Evolutionary conservation across 2,329 filamentous ascomycete genomes (phyloP).

Genomic region (Xenoacremonium recifei): DNA sequence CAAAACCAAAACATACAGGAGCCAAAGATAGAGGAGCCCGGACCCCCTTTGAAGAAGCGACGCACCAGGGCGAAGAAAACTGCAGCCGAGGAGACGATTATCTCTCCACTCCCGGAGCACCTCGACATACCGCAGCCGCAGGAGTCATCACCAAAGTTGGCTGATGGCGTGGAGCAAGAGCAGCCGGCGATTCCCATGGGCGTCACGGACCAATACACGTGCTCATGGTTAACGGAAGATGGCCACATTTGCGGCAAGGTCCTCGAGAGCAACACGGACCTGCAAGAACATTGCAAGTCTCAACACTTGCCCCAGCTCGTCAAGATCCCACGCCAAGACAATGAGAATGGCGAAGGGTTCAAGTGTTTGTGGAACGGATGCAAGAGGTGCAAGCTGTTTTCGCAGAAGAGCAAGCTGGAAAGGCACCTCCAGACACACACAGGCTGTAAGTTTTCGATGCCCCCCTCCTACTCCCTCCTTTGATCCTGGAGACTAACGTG

Average conservation of each 20-base stretch:
- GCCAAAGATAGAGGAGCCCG: no score
- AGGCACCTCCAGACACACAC: slow-evolving; percentile 66
- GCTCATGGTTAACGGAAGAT: slow-evolving; percentile 30
- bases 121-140: no score
- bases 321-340: slow-evolving; percentile 31
- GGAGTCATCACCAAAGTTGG: no score
- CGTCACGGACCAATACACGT: slow-evolving; percentile 27
- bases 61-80: no score
- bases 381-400: slow-evolving; percentile 51
- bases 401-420: slow-evolving; percentile 62
- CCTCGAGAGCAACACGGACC: slow-evolving; percentile 44
- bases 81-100: no score
- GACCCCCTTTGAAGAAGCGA: no score
- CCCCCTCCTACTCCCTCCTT: slow-evolving; percentile 2
- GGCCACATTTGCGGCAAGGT: slow-evolving; percentile 30
- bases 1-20: no score
- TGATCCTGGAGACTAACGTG: no score
- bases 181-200: slow-evolving; percentile 15
- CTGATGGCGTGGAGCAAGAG: slow-evolving; percentile 13
- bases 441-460: slow-evolving; percentile 49
- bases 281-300: slow-evolving; percentile 55
- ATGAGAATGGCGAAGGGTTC: slow-evolving; percentile 45
- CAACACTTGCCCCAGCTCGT: slow-evolving; percentile 47
- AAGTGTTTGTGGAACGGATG: slow-evolving; percentile 58
- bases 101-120: no score